Evolutionary conservation across 2,329 filamentous ascomycete species (phyloP), one percentile per base, ranked within the genome.

Genomic region (Penicillium sp.): DNA sequence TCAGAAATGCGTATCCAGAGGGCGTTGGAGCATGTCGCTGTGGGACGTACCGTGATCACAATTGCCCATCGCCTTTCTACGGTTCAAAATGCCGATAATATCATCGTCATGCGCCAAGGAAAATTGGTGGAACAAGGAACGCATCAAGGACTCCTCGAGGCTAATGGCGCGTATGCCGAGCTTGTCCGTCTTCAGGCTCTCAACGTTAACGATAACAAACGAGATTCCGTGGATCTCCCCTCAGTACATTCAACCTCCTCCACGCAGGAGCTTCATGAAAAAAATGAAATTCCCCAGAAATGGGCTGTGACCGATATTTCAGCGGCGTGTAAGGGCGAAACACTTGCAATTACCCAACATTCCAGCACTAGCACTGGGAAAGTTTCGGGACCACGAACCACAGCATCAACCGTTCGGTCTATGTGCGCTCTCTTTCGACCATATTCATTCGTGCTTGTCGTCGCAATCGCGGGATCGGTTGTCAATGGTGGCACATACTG

Each of bases 61-160:
- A 98, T 99, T 75, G 95, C 95, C 43, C 95, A 99, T 79, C 88
- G 94, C 67, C 83, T 99, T 11, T 96, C 92, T 0, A 99, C 95
- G 5, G 96, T 99, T 79, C 92, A 88, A 75, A 88, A 92, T 64
- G 93, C 94, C 0, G 90, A 98, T 75, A 97, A 96, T 70, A 99
- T 99, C 67, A 91, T 97, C 12, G 93, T 97, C 63, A 94, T 99
- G 88, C 84, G 88, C 4, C 78, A 87, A 61, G 94, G 94, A 11
- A 80, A 83, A n/a, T 96, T 99, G 60, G 83, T 96, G 11, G 95
- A 99, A 76, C 92, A 97, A 76, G 95, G 95, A 53, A 92, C 86
- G 0, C 94, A 98, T 73, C 86, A 93, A 59, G 83, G 90, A 12
- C 83, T 99, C 10, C 80, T 98, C 2, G 86, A 88, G 66, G 82